Evolutionary conservation across 352 stramenopile genomes (phyloP), one percentile per base, ranked within the genome.

Genomic region (Globisporangium rhizosaccharum): DNA sequence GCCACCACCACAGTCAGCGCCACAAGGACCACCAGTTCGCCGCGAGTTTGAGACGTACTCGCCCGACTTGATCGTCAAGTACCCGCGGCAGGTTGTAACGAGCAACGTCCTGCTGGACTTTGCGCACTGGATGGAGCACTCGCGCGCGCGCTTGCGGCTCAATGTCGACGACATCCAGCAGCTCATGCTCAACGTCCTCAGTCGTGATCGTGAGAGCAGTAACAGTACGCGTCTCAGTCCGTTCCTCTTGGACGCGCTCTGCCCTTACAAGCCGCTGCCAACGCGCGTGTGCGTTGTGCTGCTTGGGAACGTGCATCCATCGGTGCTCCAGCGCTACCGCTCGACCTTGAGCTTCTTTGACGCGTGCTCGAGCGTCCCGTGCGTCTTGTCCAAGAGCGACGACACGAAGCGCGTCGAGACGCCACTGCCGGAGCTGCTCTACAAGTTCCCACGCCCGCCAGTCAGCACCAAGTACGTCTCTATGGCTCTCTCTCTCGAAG

Each of bases 51-150:
- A 78, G 17, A 45, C 58, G 15, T 90, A 92, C 65, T 59, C 61
- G 1, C 75, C 73, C n/a, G 69, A 89, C 18, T 39, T 90, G 53
- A 79, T 92, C 57, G 44, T 88, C 48, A 85, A 85, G 37, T 75
- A 85, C 62, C 83, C 83, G 23, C 72, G 83, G 9, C 83, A 92
- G 49, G 69, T 87, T 26, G 61, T 68, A 41, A 41, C 39, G 18
- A 92, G 83, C 59, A 68, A 76, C n/a, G 81, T 92, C 53, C 59
- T 92, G 41, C 72, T 90, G 25, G 70, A 88, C 58, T 92, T 92
- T 61, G 74, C 63, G 11, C 60, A 66, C 52, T 92, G 83, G 83
- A 86, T 90, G 76, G 74, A 75, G 26, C 53, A 70, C n/a, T 64
- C 71, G 7, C 65, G 71, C 17, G 70, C 53, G 44, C 73, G 76